Evolutionary conservation across 768 basidiomycete species (phyloP), one percentile per base, ranked within the genome.

Genomic region (Daedaleopsis nitida): DNA sequence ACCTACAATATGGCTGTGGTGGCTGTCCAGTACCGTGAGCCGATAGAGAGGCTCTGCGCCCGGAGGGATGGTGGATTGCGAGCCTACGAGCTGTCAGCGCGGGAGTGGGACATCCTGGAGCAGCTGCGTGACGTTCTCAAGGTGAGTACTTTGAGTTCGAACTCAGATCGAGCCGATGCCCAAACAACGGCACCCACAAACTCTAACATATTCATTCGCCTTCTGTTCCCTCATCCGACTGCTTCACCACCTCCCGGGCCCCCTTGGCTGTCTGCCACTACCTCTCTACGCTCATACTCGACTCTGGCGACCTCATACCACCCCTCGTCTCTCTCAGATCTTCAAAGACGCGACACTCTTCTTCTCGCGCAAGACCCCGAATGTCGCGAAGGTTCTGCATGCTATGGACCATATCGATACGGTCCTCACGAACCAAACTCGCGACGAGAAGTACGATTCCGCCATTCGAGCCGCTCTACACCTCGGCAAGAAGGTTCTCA

Each of bases 401-500:
- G 66, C 67, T 13, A 73, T 73, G 68, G 72, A 73, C 32, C 52
- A 56, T 17, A 63, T 62, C 37, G 52, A 67, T 57, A 52, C 57
- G 2, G 34, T n/a, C 17, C 58, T 67, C 24, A 38, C 64, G 5
- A 64, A 50, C 7, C 17, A 51, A 1, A n/a, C 51, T 2, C 51
- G 38, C 5, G n/a, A 56, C 27, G 56, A 34, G 17, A 52, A 57
- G 16, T 52, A 48, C 6, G 10, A 55, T 3, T 1, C 55, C 8
- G 17, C 72, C 16, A 72, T 77, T 51, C 56, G 60, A 14, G 54
- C 68, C 13, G 60, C 73, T 0, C 39, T 72, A 16, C 39, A 35
- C 1, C 23, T 75, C 17, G 70, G 66, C 0, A 73, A 74, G 58
- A 65, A 66, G 37, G 68, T 63, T 1, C 58, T 76, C 7, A 76